Conservation (phyloP, 169 alveolate species). For the Eimeria necatrix region DNA sequence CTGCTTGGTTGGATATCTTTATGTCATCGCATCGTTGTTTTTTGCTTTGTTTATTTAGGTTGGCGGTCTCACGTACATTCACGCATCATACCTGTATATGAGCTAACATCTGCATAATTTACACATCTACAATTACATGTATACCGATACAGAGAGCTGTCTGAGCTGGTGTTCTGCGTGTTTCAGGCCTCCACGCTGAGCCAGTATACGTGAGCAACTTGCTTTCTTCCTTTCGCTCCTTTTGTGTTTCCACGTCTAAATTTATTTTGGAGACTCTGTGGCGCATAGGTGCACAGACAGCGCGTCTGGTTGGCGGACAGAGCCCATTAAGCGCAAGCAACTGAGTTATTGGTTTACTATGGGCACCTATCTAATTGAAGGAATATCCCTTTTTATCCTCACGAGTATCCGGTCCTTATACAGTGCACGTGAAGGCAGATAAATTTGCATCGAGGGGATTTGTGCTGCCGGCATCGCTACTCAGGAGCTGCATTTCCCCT, state of each 20-base stretch:
- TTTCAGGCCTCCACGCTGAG: slow-evolving; percentile 23
- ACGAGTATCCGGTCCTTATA: too few relatives aligned
- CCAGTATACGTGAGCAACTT: not conserved
- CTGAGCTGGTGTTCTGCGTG: not conserved
- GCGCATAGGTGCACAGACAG: not conserved
- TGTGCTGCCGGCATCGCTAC: too few relatives aligned
- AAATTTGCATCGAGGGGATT: too few relatives aligned
- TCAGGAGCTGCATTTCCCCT: too few relatives aligned
- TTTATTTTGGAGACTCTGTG: not conserved
- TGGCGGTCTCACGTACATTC: not conserved
- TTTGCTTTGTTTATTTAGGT: not conserved
- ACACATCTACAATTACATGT: not conserved
- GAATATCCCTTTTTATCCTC: too few relatives aligned
- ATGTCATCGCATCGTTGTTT: not conserved
- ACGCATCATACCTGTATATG: not conserved
- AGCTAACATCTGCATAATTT: not conserved
- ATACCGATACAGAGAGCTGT: not conserved
- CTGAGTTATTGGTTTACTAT: too few relatives aligned
- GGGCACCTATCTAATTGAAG: too few relatives aligned
- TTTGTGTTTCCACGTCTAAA: not conserved
- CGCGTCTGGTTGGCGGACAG: too few relatives aligned
- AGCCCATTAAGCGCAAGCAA: too few relatives aligned
- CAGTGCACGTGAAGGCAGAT: too few relatives aligned
- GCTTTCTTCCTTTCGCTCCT: not conserved
- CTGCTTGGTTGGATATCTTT: not conserved